Conservation (phyloP, 345 rosid species). For the Hypericum perforatum region DNA sequence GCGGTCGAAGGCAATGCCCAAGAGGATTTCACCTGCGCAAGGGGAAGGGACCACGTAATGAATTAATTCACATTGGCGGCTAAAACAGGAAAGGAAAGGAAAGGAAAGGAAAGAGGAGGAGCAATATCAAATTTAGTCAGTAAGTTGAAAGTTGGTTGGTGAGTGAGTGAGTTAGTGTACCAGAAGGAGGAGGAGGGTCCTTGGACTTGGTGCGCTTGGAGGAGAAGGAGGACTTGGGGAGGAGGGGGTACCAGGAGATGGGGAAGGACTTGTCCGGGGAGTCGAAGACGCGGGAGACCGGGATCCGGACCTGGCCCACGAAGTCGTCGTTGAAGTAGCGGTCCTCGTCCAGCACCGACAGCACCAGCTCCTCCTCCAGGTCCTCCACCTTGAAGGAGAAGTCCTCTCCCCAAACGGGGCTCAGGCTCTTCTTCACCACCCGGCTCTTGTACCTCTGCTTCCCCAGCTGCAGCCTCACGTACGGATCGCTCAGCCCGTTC, state of each 20-base stretch:
- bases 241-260: constrained; percentile 63
- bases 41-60: neutral
- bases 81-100: neutral
- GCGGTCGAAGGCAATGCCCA: constrained; percentile 31
- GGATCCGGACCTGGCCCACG: constrained; percentile 58
- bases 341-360: constrained; percentile 81
- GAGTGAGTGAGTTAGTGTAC: too few relatives aligned
- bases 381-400: constrained; percentile 89
- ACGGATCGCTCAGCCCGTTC: constrained; percentile 88
- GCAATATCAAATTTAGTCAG: too few relatives aligned
- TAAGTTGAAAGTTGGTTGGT: too few relatives aligned
- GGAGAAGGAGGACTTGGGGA: constrained; percentile 29
- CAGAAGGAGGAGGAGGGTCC: constrained; percentile 11
- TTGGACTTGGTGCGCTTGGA: constrained; percentile 33
- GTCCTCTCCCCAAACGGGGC: constrained; percentile 88
- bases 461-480: constrained; percentile 73
- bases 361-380: constrained; percentile 67
- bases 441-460: constrained; percentile 62
- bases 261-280: constrained; percentile 70
- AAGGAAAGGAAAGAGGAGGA: too few relatives aligned
- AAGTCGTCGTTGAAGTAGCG: constrained; percentile 83
- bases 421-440: constrained; percentile 79
- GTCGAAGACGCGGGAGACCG: constrained; percentile 63
- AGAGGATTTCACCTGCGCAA: constrained; percentile 69
- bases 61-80: constrained; percentile 3